Conservation (phyloP, 108 stramenopile species). For the Skeletonema tropicum region DNA sequence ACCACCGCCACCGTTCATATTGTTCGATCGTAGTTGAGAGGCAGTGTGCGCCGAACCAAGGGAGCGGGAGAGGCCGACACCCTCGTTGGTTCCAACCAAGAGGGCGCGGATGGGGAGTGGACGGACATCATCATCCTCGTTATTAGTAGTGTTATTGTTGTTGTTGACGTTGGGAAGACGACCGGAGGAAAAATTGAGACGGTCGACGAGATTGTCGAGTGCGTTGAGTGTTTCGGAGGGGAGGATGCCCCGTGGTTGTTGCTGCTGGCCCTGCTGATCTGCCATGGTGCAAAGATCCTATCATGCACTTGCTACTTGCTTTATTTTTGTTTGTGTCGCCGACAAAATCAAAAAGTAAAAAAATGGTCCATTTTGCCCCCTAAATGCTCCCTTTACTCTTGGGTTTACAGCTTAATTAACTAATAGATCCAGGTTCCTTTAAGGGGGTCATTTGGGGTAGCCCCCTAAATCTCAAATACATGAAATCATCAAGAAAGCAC, state of each 20-base stretch:
- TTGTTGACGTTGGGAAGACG: not conserved
- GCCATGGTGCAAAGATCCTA: conserved; percentile 11
- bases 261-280: conserved; percentile 15
- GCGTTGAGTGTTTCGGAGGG: conserved; percentile 48
- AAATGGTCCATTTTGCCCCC: too few species aligned
- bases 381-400: too few species aligned
- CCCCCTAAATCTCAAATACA: too few species aligned
- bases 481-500: too few species aligned
- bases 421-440: too few species aligned
- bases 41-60: conserved; percentile 43
- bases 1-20: not conserved
- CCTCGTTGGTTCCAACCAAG: conserved; percentile 57
- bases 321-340: too few species aligned
- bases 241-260: conserved; percentile 43
- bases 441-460: too few species aligned
- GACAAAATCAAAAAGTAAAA: too few species aligned
- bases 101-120: conserved; percentile 42
- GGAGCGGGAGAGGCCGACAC: conserved; percentile 51
- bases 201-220: conserved; percentile 52
- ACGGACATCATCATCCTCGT: not conserved
- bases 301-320: too few species aligned
- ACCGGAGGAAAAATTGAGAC: conserved; percentile 52
- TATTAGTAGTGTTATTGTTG: not conserved
- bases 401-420: too few species aligned
- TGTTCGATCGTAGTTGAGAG: not conserved